Evolutionary conservation across 306 rosid genomes (phyloP), one percentile per base, ranked within the genome.

Genomic region (Sechiopsis laciniata): DNA sequence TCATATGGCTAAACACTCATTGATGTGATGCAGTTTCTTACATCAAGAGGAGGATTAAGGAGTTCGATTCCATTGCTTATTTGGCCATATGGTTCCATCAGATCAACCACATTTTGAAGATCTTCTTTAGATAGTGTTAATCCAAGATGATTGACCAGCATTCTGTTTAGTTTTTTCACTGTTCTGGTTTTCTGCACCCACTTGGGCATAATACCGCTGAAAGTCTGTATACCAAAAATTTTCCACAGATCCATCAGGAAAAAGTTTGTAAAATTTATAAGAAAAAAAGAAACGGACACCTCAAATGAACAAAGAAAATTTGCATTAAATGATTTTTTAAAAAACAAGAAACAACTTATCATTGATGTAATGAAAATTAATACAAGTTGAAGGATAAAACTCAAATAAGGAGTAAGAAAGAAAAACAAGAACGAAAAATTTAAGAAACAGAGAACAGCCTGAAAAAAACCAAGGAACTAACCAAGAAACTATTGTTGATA

Each of bases 31-130:
- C 74, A 77, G 85, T 55, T 80, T 77, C 89, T 81, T 89, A 93
- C 98, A 80, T 90, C 88, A 76, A 85, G 83, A 73, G 97, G 97
- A 57, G 98, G 97, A 74, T 86, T 93, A 66, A 93, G 85, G 83
- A 88, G 86, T 85, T 93, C 98, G 67, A 93, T 85, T 81, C 98
- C 98, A 76, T 90, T 90, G 89, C 83, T 88, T 82, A 93, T 88
- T 87, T 93, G 98, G 63, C 98, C 98, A 82, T 93, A 93, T 55
- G 98, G 98, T 74, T 93, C 98, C 98, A 93, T 93, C 76, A 90
- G 82, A 69, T 90, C 96, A 78, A 88, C 98, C 86, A 87, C 96
- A 71, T 74, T 85, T 80, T 87, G 88, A 78, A 93, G 77, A 85
- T 90, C 98, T 71, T 87, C 90, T 78, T 86, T 86, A 69, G 96